phyloP scores from a whole-genome alignment of 352 stramenopile genomes.

The Hyphochytrium catenoides region DNA sequence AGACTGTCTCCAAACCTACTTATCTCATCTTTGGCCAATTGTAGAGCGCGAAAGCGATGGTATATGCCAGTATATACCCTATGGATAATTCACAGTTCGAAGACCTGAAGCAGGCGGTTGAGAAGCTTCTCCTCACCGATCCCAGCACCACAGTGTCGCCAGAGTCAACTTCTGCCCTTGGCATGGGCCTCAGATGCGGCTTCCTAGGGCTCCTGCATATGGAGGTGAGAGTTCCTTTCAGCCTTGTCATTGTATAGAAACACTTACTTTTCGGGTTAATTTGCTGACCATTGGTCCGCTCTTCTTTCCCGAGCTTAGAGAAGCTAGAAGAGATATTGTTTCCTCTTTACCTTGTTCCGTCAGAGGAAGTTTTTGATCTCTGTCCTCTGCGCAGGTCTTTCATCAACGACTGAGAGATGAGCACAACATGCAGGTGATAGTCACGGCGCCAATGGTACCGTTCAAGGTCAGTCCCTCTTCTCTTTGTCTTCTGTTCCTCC shows the following conservation, averaged over 20 bases:
- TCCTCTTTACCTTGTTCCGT: too few relatives aligned
- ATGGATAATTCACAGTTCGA: constrained; percentile 87
- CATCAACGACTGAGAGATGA: constrained; percentile 91
- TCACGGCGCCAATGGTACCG: constrained; percentile 93
- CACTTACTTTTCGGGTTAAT: too few relatives aligned
- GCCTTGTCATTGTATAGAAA: too few relatives aligned
- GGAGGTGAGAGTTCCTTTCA: too few relatives aligned
- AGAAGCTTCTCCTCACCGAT: constrained; percentile 92
- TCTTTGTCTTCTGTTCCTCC: not conserved
- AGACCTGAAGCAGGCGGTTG: constrained; percentile 80
- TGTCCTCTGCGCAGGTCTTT: too few relatives aligned
- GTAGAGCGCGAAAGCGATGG: constrained; percentile 66
- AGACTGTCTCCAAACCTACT: too few relatives aligned
- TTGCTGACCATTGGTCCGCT: too few relatives aligned
- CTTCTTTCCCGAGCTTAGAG: too few relatives aligned
- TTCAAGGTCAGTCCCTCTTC: constrained; percentile 40
- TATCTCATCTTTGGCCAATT: not conserved
- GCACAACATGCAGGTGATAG: constrained; percentile 88
- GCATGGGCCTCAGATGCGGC: constrained; percentile 83
- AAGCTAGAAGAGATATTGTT: too few relatives aligned
- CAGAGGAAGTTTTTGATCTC: too few relatives aligned
- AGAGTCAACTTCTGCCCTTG: constrained; percentile 77
- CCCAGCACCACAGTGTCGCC: constrained; percentile 81
- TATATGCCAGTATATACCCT: constrained; percentile 97
- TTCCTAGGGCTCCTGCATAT: constrained; percentile 95